A percentile compares a stretch with the other conserved stretches of the same genome.
These are phyloP conservation scores for Primulina eburnea DNA, from an alignment of 257 asterid species.

Conservation along the genomic window DNA sequence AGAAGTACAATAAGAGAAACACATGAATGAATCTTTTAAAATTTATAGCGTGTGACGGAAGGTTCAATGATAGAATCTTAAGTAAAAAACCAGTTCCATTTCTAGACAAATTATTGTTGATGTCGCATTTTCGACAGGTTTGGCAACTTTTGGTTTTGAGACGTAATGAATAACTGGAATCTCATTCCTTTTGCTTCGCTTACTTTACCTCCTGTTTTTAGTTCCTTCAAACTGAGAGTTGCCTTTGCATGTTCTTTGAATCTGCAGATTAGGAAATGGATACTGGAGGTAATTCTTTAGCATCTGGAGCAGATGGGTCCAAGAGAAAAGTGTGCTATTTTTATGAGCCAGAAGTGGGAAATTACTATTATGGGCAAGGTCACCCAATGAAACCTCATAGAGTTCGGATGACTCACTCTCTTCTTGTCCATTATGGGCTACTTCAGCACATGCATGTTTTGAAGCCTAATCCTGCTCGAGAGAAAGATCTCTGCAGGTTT, in stretches of 20 bases:
- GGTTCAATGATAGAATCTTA: background rate
- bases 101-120: background rate
- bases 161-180: background rate
- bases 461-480: conserved; percentile 37
- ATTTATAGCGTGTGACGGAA: no score
- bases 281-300: conserved; percentile 29
- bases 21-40: background rate
- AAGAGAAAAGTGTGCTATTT: conserved; percentile 39
- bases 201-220: background rate
- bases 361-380: conserved; percentile 42
- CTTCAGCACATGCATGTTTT: conserved; percentile 36
- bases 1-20: background rate
- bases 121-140: background rate
- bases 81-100: background rate
- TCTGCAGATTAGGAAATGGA: conserved; percentile 19
- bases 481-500: conserved; percentile 35
- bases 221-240: background rate
- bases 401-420: conserved; percentile 38
- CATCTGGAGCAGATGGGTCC: conserved; percentile 31
- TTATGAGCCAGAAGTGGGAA: conserved; percentile 40
- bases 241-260: background rate
- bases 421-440: conserved; percentile 35
- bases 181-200: background rate
- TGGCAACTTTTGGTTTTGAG: background rate
- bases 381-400: conserved; percentile 50